phyloP scores from a whole-genome alignment of 345 rosid genomes.

The Ailanthus altissimus region DNA sequence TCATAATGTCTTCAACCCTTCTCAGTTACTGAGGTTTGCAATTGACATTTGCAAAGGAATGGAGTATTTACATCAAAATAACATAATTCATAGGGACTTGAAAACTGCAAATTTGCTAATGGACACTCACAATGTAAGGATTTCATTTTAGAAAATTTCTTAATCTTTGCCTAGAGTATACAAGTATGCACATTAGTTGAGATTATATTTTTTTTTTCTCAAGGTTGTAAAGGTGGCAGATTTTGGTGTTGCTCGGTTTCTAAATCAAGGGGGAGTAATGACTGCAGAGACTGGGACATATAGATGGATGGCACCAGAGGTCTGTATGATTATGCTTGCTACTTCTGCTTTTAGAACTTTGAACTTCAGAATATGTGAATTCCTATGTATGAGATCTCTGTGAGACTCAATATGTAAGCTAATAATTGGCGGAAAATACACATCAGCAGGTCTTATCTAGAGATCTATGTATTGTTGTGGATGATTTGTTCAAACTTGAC shows the following conservation, averaged over 20 bases:
- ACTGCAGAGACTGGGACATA: conserved; percentile 86
- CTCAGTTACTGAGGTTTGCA: conserved; percentile 64
- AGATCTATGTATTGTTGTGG: conserved; percentile 4
- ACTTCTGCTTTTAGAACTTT: background rate
- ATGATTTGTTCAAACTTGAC: conserved; percentile 3
- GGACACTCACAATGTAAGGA: conserved; percentile 58
- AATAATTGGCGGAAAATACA: background rate
- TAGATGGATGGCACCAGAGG: conserved; percentile 95
- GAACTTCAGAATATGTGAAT: background rate
- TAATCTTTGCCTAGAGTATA: background rate
- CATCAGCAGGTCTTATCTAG: background rate
- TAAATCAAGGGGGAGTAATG: conserved; percentile 65
- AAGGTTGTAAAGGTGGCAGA: conserved; percentile 82
- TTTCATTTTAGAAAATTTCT: background rate
- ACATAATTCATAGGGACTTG: conserved; percentile 73
- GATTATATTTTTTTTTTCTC: conserved; percentile 21
- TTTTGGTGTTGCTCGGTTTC: conserved; percentile 82
- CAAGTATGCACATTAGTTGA: background rate
- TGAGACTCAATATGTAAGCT: background rate
- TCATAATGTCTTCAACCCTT: conserved; percentile 45
- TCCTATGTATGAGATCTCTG: conserved; percentile 12
- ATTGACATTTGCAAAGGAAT: conserved; percentile 72
- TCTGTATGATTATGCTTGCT: conserved; percentile 29
- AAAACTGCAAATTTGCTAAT: conserved; percentile 80
- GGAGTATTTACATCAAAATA: conserved; percentile 74